Base-by-base conservation (phyloP, 192 early-diverging fungal species). In the Diversispora eburnea region DNA sequence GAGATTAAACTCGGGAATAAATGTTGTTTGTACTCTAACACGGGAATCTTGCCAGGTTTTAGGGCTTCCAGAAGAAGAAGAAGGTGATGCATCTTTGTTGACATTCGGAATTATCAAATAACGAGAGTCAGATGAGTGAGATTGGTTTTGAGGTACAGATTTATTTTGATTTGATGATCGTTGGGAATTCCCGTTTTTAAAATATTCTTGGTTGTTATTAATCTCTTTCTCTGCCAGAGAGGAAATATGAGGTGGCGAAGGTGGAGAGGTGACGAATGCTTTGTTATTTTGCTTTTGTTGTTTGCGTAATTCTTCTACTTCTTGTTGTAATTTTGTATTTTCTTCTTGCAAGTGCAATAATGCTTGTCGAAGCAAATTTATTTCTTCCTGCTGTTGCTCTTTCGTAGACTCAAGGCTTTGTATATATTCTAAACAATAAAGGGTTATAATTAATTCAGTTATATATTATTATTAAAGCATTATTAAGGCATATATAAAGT, bases 321-420 rank as follows among this genome's bases (percentile, higher is more conserved):
- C 71, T 47, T 62, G 54, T 62, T 59, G 43, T 45, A 73, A 62
- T 49, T 61, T 73, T 51, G 58, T 62, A n/a, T 73, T 73, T 47
- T 73, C 71, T 49, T 73, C 71, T 73, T 73, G 71, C 17, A 73
- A 51, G 17, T 62, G 58, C 39, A 45, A 12, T 22, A 73, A 55
- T 2, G 71, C 71, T 61, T 73, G 71, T 62, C 48, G 22, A 47
- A 73, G 59, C 22, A 73, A n/a, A 73, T 73, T 73, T 48, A 73
- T 73, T 51, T 73, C 71, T 46, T 73, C 60, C 51, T 73, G 58
- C 39, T 73, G 71, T 73, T 73, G 45, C 19, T 73, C 51, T 25
- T 73, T 73, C 8, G 71, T 52, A 25, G 71, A 47, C 22, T 73
- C 71, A 15, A 73, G 48, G 22, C 56, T 73, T 48, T 48, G 46